Percentiles rank a stretch among this genome's conserved stretches.
Evolutionary conservation across 768 basidiomycete species (phyloP).

Genomic region (Dictyophora rubrovolvata): DNA sequence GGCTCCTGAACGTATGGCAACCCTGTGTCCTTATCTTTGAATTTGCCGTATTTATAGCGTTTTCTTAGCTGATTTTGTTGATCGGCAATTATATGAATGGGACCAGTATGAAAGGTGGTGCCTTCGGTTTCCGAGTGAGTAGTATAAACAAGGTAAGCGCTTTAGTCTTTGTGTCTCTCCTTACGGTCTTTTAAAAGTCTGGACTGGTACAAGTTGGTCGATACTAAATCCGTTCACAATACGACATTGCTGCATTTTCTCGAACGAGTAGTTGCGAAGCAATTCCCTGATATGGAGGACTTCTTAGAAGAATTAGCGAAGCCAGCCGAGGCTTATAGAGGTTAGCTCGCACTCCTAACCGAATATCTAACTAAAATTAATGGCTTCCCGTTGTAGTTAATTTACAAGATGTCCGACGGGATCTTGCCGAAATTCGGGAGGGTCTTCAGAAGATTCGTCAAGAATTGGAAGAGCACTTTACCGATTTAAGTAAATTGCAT

Average conservation of each 20-base stretch:
- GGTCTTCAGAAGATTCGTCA: conserved; percentile 72
- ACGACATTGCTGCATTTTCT: conserved; percentile 92
- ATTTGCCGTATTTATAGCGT: neutral
- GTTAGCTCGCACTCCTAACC: conserved; percentile 27
- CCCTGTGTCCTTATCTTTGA: neutral
- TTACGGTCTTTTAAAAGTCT: neutral
- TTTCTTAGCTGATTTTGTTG: conserved; percentile 68
- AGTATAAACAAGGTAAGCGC: conserved; percentile 85
- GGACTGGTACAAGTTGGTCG: conserved; percentile 58
- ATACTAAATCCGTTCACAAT: conserved; percentile 93
- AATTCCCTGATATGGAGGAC: conserved; percentile 78
- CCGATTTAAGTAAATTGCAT: conserved; percentile 43
- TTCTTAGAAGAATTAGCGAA: conserved; percentile 85
- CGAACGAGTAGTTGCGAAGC: conserved; percentile 76
- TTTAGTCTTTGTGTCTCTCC: neutral
- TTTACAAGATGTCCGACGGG: conserved; percentile 75
- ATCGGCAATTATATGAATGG: conserved; percentile 99
- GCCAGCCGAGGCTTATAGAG: conserved; percentile 88
- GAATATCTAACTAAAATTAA: conserved; percentile 8
- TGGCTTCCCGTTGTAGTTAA: conserved; percentile 46
- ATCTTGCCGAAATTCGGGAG: conserved; percentile 57
- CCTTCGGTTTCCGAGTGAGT: conserved; percentile 93
- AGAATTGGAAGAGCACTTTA: conserved; percentile 72
- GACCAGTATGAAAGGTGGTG: conserved; percentile 90
- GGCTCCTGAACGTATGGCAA: conserved; percentile 62